phyloP scores from a whole-genome alignment of 2,329 filamentous ascomycete species.

The Rhinocladiella similis region DNA sequence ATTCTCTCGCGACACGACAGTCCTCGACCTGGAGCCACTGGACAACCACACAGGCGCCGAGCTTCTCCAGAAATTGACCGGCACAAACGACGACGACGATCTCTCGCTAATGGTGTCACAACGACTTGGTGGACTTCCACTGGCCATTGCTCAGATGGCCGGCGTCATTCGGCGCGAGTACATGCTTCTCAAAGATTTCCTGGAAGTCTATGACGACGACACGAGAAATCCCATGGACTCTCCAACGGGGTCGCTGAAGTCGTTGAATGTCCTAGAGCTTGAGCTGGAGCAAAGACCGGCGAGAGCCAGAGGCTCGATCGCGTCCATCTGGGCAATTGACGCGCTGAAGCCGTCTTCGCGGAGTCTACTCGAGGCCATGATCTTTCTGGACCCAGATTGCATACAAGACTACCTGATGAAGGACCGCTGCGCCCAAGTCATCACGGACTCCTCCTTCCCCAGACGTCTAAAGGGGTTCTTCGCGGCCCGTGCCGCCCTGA shows the following conservation, averaged over 20 bases:
- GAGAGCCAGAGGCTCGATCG: no score
- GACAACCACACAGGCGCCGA: conserved; percentile 1
- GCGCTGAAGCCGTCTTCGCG: conserved; percentile 9
- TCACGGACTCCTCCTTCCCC: conserved; percentile 15
- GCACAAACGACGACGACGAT: conserved; percentile 10
- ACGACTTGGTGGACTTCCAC: conserved; percentile 24
- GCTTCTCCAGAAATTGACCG: conserved; percentile 11
- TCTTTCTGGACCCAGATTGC: conserved; percentile 30
- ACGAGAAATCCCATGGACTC: conserved; percentile 5
- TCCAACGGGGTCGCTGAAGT: conserved; percentile 13
- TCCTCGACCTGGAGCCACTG: conserved; percentile 21
- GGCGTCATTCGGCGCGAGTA: conserved; percentile 25
- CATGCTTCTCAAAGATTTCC: conserved; percentile 22
- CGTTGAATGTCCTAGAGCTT: conserved; percentile 27
- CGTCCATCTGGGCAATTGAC: no score
- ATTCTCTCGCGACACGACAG: conserved; percentile 6
- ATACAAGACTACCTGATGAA: conserved; percentile 27
- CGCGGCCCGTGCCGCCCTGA: conserved; percentile 29
- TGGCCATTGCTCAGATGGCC: conserved; percentile 31
- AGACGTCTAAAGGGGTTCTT: conserved; percentile 23
- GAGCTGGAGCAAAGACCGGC: no score
- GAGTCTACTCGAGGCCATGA: conserved; percentile 22
- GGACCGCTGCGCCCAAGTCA: conserved; percentile 1
- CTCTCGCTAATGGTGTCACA: conserved; percentile 13
- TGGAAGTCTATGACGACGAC: conserved; percentile 19